These are phyloP conservation scores for Aspergillus olivimuriae DNA, from an alignment of 495 filamentous ascomycete genomes.

Conservation along the genomic window DNA sequence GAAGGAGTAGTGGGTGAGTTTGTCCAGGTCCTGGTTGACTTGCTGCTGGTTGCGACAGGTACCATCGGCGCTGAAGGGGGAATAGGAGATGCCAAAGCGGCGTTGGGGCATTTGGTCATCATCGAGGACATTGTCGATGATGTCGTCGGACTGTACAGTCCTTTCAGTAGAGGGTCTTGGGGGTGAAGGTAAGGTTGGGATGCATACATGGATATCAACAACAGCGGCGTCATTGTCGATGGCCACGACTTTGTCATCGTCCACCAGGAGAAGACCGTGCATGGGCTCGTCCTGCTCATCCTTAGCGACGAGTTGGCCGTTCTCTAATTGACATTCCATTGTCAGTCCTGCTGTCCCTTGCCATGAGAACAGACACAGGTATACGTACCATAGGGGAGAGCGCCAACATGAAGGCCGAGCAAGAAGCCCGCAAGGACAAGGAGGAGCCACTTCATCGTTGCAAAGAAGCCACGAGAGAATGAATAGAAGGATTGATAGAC, in stretches of 20 bases:
- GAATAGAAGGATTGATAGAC: background rate
- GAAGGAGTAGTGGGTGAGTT: constrained; percentile 46
- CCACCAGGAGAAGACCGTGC: too few species aligned
- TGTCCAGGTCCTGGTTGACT: constrained; percentile 56
- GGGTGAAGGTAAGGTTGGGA: background rate
- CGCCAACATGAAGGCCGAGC: constrained; percentile 4
- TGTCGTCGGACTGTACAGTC: too few species aligned
- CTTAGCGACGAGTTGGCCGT: background rate
- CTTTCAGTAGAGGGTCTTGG: constrained; percentile 6
- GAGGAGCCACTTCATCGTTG: constrained; percentile 11
- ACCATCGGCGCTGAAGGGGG: constrained; percentile 60
- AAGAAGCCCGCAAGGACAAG: constrained; percentile 7
- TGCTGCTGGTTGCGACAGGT: constrained; percentile 60
- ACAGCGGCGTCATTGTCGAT: background rate
- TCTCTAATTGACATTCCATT: too few species aligned
- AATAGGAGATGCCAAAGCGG: constrained; percentile 60
- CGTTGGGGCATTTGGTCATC: constrained; percentile 2
- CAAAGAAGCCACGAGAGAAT: background rate
- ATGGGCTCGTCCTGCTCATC: too few species aligned
- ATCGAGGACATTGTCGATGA: too few species aligned
- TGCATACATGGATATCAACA: too few species aligned
- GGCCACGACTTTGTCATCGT: background rate
- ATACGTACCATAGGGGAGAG: constrained; percentile 14
- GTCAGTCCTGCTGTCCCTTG: too few species aligned
- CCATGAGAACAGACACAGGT: too few species aligned